Conservation (phyloP, 1,284 basidiomycete species). For the Pterula multifida region DNA sequence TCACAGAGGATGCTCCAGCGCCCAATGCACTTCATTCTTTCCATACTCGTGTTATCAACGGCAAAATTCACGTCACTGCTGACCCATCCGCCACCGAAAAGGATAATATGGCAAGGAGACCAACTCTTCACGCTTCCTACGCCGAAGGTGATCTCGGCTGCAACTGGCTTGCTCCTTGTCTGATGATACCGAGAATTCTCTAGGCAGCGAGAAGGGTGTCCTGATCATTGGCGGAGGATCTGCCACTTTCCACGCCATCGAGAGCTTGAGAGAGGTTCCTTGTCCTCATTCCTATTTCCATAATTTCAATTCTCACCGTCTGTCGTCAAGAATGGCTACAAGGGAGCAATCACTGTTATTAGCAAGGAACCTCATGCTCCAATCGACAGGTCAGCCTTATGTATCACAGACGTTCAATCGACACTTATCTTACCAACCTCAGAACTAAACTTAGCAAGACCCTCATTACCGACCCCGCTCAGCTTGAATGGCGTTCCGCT, state of each 20-base stretch:
- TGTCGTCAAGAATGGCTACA: constrained; percentile 55
- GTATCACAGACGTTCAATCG: constrained; percentile 7
- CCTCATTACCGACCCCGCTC: constrained; percentile 65
- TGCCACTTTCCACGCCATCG: constrained; percentile 70
- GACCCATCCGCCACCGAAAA: constrained; percentile 57
- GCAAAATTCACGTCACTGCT: constrained; percentile 77
- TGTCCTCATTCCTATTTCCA: not conserved
- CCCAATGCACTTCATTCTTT: constrained; percentile 79
- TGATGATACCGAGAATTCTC: not conserved
- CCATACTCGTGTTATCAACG: constrained; percentile 56
- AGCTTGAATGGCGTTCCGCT: constrained; percentile 65
- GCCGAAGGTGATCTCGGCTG: constrained; percentile 13
- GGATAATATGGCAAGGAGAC: constrained; percentile 51
- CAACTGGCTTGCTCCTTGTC: constrained; percentile 11
- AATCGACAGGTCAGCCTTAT: constrained; percentile 63
- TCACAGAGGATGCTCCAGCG: constrained; percentile 83
- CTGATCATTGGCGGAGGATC: constrained; percentile 87
- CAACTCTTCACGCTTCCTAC: constrained; percentile 34
- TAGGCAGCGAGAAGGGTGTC: constrained; percentile 38
- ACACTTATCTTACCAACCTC: constrained; percentile 5
- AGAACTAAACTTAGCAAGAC: constrained; percentile 89
- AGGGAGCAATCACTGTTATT: constrained; percentile 68
- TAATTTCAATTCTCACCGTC: not conserved
- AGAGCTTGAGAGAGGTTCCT: constrained; percentile 71
- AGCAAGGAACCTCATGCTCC: constrained; percentile 75